Conservation (phyloP, 192 early-diverging fungal genomes). For the Dissophora globulifera region DNA sequence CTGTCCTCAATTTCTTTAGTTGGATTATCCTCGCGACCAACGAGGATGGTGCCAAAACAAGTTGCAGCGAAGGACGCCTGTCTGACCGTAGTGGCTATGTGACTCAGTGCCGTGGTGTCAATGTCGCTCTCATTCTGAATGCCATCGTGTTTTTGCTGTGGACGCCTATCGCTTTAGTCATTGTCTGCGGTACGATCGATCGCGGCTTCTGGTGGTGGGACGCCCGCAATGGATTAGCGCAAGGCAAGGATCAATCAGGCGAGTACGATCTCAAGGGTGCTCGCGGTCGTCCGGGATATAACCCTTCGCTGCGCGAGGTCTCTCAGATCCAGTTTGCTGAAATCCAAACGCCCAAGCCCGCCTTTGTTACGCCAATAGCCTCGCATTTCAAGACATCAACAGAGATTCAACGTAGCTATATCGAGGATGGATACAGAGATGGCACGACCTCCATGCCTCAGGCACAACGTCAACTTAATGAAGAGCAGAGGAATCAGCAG, state of each 20-base stretch:
- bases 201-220: slow-evolving; percentile 48
- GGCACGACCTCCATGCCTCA: background rate
- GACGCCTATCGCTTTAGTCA: slow-evolving; percentile 32
- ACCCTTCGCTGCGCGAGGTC: slow-evolving; percentile 8
- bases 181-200: slow-evolving; percentile 44
- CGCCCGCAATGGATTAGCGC: slow-evolving; percentile 30
- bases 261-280: slow-evolving; percentile 37
- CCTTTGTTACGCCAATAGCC: slow-evolving; percentile 41
- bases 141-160: slow-evolving; percentile 38
- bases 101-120: slow-evolving; percentile 36
- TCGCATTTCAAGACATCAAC: slow-evolving; percentile 18
- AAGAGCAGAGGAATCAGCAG: slow-evolving; percentile 17
- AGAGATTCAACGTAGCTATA: background rate
- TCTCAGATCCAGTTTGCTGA: slow-evolving; percentile 8
- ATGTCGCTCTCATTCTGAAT: slow-evolving; percentile 30
- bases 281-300: background rate
- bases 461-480: slow-evolving; percentile 5
- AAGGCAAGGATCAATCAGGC: slow-evolving; percentile 7
- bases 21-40: slow-evolving; percentile 42
- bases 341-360: slow-evolving; percentile 11
- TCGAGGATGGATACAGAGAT: slow-evolving; percentile 10
- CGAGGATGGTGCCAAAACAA: slow-evolving; percentile 34
- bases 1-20: slow-evolving; percentile 44
- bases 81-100: slow-evolving; percentile 18
- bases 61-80: slow-evolving; percentile 13